Evolutionary conservation across 2,329 filamentous ascomycete species (phyloP), one percentile per base, ranked within the genome.

Genomic region (Diplodia intermedia): DNA sequence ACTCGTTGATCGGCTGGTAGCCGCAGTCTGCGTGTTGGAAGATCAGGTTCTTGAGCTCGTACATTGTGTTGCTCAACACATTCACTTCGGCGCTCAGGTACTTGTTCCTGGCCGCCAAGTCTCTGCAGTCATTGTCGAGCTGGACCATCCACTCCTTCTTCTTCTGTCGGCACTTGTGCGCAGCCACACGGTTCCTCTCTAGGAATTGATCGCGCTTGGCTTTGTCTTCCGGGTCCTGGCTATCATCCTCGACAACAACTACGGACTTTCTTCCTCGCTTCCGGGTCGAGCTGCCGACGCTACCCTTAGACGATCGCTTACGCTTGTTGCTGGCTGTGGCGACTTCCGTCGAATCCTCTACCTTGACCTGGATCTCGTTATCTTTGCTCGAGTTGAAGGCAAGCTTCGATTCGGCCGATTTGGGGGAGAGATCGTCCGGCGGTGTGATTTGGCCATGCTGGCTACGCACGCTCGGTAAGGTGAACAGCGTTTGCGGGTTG

Each of bases 111-210:
- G 72, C 65, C 2, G 76, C 77, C 31, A 79, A 77, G 9, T 79
- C 77, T 50, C 81, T 76, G n/a, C 79, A 78, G 57, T 78, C 78
- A 38, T 77, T 77, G 70, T 88, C 85, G 15, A 88, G 81, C 47
- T 80, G 73, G 67, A 83, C 79, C 43, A 83, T 85, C 72, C 86
- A 85, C 69, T 85, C 84, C 76, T 88, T 88, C 77, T 88, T 88
- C 79, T 91, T 91, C 73, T 90, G 86, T 3, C 90, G 86, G 74
- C 90, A 93, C 75, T 92, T 92, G 75, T 88, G 90, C 1, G 91
- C 90, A 0, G 91, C 90, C 2, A 90, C 80, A 11, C 90, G 85
- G 76, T 93, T 93, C 69, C 90, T 86, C 77, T 91, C 88, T 0
- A 92, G 82, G 72, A 69, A 66, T 4, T 54, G 36, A n/a, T 69